phyloP scores from a whole-genome alignment of 352 stramenopile genomes.

The Phytophthora pini region DNA sequence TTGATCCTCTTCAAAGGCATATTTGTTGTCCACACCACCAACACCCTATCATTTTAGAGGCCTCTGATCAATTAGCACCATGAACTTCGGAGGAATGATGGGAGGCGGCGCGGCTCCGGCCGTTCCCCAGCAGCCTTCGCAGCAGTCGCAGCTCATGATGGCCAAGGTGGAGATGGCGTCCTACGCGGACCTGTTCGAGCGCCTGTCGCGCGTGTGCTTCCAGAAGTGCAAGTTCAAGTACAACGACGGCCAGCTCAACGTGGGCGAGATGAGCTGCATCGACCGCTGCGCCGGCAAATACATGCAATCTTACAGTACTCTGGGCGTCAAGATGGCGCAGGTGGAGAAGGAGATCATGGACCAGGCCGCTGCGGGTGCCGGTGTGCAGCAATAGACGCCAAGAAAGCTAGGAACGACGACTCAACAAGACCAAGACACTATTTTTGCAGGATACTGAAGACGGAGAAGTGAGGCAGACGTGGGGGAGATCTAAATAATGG shows the following conservation, averaged over 20 bases:
- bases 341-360: constrained; percentile 94
- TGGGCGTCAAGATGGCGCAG: constrained; percentile 95
- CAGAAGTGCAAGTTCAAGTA: constrained; percentile 97
- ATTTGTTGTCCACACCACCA: constrained; percentile 3
- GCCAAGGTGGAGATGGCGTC: constrained; percentile 93
- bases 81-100: constrained; percentile 87
- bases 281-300: constrained; percentile 98
- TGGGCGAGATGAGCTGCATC: constrained; percentile 98
- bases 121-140: constrained; percentile 56
- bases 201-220: constrained; percentile 92
- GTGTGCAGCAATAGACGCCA: constrained; percentile 46
- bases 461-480: constrained; percentile 1
- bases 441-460: constrained; percentile 1
- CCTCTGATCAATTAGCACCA: constrained; percentile 31
- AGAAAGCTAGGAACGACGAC: neutral
- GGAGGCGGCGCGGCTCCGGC: constrained; percentile 52
- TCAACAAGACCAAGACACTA: neutral
- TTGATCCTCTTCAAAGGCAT: constrained; percentile 3
- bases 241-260: constrained; percentile 95
- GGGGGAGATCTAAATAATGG: constrained; percentile 63
- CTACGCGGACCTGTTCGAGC: constrained; percentile 92
- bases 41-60: constrained; percentile 14
- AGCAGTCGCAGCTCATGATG: constrained; percentile 87
- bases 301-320: constrained; percentile 95
- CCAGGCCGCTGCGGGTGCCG: constrained; percentile 57